Evolutionary conservation across 257 asterid genomes (phyloP).

Genomic region (Plantago major): DNA sequence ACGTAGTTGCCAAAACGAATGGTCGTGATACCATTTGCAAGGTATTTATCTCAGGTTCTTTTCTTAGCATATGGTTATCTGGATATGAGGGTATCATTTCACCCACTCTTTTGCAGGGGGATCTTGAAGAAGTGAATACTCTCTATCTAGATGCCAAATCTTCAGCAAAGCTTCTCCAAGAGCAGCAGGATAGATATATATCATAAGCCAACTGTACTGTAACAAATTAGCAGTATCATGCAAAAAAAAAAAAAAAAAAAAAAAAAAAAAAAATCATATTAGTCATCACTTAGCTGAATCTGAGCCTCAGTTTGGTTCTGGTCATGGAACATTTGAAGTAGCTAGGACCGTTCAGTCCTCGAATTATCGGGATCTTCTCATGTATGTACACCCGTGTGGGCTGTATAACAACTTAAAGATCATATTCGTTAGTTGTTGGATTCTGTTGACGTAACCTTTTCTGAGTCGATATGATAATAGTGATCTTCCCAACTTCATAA

Average conservation of each 20-base stretch:
- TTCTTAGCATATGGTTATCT: not conserved
- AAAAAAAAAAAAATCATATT: too few species aligned
- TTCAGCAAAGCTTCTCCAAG: constrained; percentile 14
- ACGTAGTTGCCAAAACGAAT: constrained; percentile 76
- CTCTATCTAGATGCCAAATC: constrained; percentile 69
- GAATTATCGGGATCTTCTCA: too few species aligned
- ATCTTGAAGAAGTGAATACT: constrained; percentile 77
- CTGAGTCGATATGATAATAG: too few species aligned
- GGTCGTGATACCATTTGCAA: constrained; percentile 90
- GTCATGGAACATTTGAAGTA: not conserved
- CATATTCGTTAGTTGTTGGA: too few species aligned
- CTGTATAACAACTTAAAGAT: too few species aligned
- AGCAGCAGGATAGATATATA: constrained; percentile 92
- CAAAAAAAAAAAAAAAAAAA: too few species aligned
- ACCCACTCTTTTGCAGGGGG: constrained; percentile 46
- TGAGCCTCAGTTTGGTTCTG: not conserved
- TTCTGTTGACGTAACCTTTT: too few species aligned
- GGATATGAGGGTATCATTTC: not conserved
- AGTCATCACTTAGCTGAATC: not conserved
- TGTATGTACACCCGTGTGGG: too few species aligned
- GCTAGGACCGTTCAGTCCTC: too few species aligned
- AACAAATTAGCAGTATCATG: not conserved
- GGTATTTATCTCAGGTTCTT: constrained; percentile 32
- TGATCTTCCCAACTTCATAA: too few species aligned
- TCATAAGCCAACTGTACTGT: constrained; percentile 25